These are phyloP conservation scores for Colletotrichum lindemuthianum DNA, from an alignment of 2,329 filamentous ascomycete species.

Conservation along the genomic window DNA sequence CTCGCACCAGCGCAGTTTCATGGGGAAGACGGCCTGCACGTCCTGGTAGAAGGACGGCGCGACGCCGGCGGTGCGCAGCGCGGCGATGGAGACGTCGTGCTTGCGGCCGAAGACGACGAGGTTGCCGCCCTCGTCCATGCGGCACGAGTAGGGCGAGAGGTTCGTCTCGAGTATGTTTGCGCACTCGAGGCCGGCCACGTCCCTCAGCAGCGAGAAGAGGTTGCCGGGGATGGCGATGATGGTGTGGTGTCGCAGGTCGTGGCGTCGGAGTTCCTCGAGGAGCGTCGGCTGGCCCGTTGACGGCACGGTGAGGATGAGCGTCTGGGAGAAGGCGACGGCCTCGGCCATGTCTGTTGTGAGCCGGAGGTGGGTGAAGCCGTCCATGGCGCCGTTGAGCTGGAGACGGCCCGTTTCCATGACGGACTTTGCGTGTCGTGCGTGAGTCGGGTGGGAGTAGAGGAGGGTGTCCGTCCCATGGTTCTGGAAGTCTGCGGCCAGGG, in stretches of 20 bases:
- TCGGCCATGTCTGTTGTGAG: conserved; percentile 22
- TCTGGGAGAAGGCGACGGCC: conserved; percentile 17
- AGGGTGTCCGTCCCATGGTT: conserved; percentile 4
- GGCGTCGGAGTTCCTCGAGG: conserved; percentile 7
- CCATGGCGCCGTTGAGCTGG: conserved; percentile 15
- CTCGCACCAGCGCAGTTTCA: conserved; percentile 14
- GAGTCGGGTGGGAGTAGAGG: conserved; percentile 21
- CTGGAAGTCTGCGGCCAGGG: conserved; percentile 20
- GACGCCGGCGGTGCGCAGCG: not conserved
- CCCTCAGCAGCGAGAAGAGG: conserved; percentile 9
- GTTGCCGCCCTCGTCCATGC: conserved; percentile 12
- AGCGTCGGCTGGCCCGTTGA: conserved; percentile 24
- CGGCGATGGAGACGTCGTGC: conserved; percentile 15
- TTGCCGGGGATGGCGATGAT: conserved; percentile 23
- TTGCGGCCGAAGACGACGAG: conserved; percentile 20
- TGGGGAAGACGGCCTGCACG: conserved; percentile 19
- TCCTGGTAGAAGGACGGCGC: conserved; percentile 4
- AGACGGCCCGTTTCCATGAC: conserved; percentile 19
- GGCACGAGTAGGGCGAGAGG: conserved; percentile 22
- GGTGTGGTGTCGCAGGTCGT: conserved; percentile 10
- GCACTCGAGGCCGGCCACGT: conserved; percentile 1
- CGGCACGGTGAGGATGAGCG: conserved; percentile 20
- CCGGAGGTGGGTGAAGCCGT: conserved; percentile 12
- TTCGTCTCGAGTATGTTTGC: conserved; percentile 24
- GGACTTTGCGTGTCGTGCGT: conserved; percentile 12